A percentile compares a stretch with the other conserved stretches of the same genome.
These are phyloP conservation scores for Canna indica DNA, from an alignment of 176 grass and related monocot genomes.

Conservation along the genomic window DNA sequence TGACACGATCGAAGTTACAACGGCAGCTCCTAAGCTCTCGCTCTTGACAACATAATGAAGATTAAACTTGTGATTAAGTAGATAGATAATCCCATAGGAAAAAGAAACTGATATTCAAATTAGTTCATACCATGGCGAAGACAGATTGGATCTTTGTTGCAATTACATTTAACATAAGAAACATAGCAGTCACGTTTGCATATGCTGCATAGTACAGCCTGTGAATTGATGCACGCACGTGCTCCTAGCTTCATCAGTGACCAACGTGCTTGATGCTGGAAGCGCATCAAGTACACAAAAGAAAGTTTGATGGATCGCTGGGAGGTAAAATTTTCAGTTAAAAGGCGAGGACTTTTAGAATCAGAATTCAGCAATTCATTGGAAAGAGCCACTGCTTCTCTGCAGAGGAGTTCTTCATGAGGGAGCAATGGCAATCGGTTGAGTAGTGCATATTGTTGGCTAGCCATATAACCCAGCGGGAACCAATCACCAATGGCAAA, in stretches of 20 bases:
- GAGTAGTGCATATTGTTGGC: slow-evolving; percentile 47
- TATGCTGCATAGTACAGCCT: slow-evolving; percentile 54
- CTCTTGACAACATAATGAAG: slow-evolving; percentile 34
- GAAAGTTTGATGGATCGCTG: slow-evolving; percentile 51
- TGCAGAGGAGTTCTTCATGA: slow-evolving; percentile 83
- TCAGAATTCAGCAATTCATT: slow-evolving; percentile 26
- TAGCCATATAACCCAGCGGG: slow-evolving; percentile 51
- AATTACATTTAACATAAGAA: slow-evolving; percentile 59
- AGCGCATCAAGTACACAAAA: slow-evolving; percentile 70
- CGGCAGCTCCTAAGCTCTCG: slow-evolving; percentile 63
- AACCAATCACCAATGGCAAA: slow-evolving; percentile 75
- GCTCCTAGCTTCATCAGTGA: slow-evolving; percentile 52
- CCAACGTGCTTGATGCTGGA: slow-evolving; percentile 34
- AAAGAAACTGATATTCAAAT: not conserved
- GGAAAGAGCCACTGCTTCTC: slow-evolving; percentile 54
- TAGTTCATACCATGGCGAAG: slow-evolving; percentile 70
- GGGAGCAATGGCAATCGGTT: slow-evolving; percentile 66
- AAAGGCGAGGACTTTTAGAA: slow-evolving; percentile 17
- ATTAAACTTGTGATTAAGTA: not conserved
- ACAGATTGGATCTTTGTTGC: slow-evolving; percentile 68
- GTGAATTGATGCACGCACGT: slow-evolving; percentile 40
- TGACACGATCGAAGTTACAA: slow-evolving; percentile 41
- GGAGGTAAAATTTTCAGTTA: slow-evolving; percentile 38
- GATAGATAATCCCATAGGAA: not conserved
- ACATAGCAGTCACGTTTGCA: slow-evolving; percentile 82